Conservation (phyloP, 805 yeast genomes). For the Candida ortonii region DNA sequence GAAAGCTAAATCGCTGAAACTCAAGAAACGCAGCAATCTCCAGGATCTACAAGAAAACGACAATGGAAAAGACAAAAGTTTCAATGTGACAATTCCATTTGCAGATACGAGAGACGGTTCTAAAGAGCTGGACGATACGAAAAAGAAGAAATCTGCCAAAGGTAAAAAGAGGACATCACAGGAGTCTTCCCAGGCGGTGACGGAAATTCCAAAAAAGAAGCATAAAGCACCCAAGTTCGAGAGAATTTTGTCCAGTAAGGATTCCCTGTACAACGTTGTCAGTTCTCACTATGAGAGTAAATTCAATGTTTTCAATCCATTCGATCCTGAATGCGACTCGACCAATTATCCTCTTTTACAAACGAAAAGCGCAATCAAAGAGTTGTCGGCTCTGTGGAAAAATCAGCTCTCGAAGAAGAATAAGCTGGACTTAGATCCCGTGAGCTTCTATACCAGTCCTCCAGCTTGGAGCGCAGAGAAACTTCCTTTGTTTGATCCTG, state of each 20-base stretch:
- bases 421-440: conserved; percentile 10
- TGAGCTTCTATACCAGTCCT: neutral
- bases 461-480: conserved; percentile 5
- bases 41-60: conserved; percentile 3
- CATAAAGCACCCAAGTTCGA: conserved; percentile 1
- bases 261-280: conserved; percentile 11
- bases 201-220: conserved; percentile 2
- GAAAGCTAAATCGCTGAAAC: conserved; percentile 11
- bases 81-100: conserved; percentile 20
- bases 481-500: conserved; percentile 24
- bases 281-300: conserved; percentile 25
- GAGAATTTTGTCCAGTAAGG: conserved; percentile 1
- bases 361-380: conserved; percentile 21
- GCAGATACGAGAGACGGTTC: conserved; percentile 15
- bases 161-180: conserved; percentile 5
- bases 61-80: conserved; percentile 8
- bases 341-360: conserved; percentile 19
- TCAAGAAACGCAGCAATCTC: conserved; percentile 9
- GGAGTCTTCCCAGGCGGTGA: neutral
- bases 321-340: conserved; percentile 10
- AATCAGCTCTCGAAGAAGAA: conserved; percentile 13
- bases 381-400: conserved; percentile 22
- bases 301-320: conserved; percentile 24
- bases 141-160: conserved; percentile 9
- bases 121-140: conserved; percentile 3